A percentile compares a stretch with the other conserved stretches of the same genome.
Evolutionary conservation across 257 asterid genomes (phyloP).

Genomic region (Coffea canephora): DNA sequence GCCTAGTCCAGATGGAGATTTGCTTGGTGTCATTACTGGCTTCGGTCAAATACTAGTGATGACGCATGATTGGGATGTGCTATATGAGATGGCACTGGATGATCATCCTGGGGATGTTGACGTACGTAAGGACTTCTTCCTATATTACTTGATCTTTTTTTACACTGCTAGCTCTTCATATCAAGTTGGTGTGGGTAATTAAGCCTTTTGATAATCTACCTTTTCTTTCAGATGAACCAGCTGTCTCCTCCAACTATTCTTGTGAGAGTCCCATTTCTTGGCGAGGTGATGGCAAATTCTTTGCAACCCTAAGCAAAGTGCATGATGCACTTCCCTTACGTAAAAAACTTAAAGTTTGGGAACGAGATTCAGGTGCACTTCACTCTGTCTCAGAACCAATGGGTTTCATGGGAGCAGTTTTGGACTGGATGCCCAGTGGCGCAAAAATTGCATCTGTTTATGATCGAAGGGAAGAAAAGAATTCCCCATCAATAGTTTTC

Average conservation of each 20-base stretch:
- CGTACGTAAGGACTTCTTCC: constrained; percentile 77
- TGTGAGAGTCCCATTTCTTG: constrained; percentile 64
- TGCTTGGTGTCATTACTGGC: constrained; percentile 75
- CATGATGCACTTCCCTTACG: constrained; percentile 42
- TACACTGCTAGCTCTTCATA: background rate
- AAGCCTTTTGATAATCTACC: background rate
- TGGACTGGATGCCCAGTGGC: constrained; percentile 88
- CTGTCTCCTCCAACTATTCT: constrained; percentile 43
- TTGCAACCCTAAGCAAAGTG: constrained; percentile 69
- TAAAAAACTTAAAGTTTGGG: constrained; percentile 92
- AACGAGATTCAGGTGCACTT: constrained; percentile 78
- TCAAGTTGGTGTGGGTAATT: background rate
- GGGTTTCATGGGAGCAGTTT: constrained; percentile 63
- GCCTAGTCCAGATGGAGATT: constrained; percentile 97
- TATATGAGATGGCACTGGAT: constrained; percentile 79
- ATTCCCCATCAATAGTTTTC: constrained; percentile 66
- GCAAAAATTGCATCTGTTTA: constrained; percentile 74
- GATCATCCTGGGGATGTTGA: constrained; percentile 74
- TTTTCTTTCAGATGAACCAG: constrained; percentile 51
- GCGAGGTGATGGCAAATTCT: constrained; percentile 93
- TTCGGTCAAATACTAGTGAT: constrained; percentile 82
- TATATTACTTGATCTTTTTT: constrained; percentile 22
- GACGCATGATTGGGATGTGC: constrained; percentile 97
- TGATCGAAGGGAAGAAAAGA: constrained; percentile 50
- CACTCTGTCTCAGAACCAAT: constrained; percentile 80